Conservation (phyloP, 331 rosid genomes). For the Ulmus americana region DNA sequence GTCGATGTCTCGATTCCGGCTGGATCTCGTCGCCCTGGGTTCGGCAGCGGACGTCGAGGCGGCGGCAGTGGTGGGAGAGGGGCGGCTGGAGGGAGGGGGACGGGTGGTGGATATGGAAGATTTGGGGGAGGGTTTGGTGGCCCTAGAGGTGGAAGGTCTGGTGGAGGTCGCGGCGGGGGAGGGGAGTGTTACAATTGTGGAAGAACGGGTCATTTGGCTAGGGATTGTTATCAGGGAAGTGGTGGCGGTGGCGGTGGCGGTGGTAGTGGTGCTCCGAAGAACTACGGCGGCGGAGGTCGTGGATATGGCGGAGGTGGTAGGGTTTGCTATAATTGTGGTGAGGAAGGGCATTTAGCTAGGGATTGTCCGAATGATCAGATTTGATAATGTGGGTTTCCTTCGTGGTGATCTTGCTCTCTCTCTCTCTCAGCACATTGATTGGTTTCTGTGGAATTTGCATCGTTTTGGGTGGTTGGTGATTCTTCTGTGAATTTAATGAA, state of each 20-base stretch:
- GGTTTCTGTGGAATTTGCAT: conserved; percentile 13
- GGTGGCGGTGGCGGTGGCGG: conserved; percentile 20
- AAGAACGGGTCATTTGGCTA: conserved; percentile 64
- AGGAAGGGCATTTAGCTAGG: conserved; percentile 84
- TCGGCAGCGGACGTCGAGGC: conserved; percentile 21
- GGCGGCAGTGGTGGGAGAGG: conserved; percentile 26
- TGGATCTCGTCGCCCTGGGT: conserved; percentile 30
- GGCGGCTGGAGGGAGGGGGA: conserved; percentile 15
- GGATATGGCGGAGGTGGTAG: conserved; percentile 37
- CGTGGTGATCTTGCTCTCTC: conserved; percentile 1
- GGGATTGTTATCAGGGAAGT: conserved; percentile 49
- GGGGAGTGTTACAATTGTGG: conserved; percentile 75
- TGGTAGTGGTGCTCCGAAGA: conserved; percentile 14
- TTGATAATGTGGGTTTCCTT: conserved; percentile 23
- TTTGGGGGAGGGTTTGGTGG: conserved; percentile 17
- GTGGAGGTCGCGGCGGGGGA: conserved; percentile 27
- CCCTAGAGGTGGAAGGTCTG: conserved; percentile 15
- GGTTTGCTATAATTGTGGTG: conserved; percentile 64
- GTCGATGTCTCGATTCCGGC: conserved; percentile 42
- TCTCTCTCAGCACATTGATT: not conserved
- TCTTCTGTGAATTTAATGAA: conserved; percentile 11
- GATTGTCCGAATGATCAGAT: conserved; percentile 46
- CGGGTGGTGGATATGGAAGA: conserved; percentile 30
- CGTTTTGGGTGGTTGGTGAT: conserved; percentile 10
- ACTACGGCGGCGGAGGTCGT: conserved; percentile 30